Percentiles rank a stretch among this genome's conserved stretches.
phyloP scores from a whole-genome alignment of 768 basidiomycete species.

The Tricholoma furcatifolium region DNA sequence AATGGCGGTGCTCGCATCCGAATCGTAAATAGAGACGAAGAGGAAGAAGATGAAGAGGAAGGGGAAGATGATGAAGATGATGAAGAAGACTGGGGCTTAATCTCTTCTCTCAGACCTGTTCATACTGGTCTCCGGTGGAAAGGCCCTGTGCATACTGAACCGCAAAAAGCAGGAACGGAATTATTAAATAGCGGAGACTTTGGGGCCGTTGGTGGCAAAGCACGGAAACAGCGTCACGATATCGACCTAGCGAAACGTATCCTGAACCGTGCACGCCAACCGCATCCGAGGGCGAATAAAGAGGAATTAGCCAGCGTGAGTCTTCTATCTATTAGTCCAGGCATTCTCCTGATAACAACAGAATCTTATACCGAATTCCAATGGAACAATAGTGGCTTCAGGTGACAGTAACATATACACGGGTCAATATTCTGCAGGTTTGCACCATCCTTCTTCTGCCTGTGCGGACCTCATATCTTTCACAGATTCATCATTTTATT shows the following conservation, averaged over 20 bases:
- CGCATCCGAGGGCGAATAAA: slow-evolving; percentile 33
- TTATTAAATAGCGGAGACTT: slow-evolving; percentile 80
- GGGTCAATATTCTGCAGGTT: slow-evolving; percentile 80
- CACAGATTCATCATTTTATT: slow-evolving; percentile 86
- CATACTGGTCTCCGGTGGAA: slow-evolving; percentile 23
- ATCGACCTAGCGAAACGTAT: slow-evolving; percentile 51
- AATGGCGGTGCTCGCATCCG: not conserved
- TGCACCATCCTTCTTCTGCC: slow-evolving; percentile 1
- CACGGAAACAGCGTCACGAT: slow-evolving; percentile 37
- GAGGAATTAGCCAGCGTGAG: slow-evolving; percentile 61
- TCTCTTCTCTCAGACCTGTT: slow-evolving; percentile 24
- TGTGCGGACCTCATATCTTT: slow-evolving; percentile 5
- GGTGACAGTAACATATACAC: slow-evolving; percentile 78
- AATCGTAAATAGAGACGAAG: not conserved
- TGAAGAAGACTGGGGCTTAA: slow-evolving; percentile 39
- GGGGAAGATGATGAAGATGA: slow-evolving; percentile 34
- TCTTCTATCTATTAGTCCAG: not conserved
- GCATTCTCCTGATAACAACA: slow-evolving; percentile 25
- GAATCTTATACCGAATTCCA: slow-evolving; percentile 76
- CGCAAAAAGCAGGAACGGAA: slow-evolving; percentile 60
- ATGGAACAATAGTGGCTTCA: slow-evolving; percentile 75
- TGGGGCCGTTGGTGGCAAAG: slow-evolving; percentile 58
- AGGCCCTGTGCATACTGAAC: slow-evolving; percentile 42
- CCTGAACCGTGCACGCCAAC: slow-evolving; percentile 36
- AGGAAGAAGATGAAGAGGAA: slow-evolving; percentile 18